phyloP scores from a whole-genome alignment of 352 stramenopile species.

The Phytophthora quininea region DNA sequence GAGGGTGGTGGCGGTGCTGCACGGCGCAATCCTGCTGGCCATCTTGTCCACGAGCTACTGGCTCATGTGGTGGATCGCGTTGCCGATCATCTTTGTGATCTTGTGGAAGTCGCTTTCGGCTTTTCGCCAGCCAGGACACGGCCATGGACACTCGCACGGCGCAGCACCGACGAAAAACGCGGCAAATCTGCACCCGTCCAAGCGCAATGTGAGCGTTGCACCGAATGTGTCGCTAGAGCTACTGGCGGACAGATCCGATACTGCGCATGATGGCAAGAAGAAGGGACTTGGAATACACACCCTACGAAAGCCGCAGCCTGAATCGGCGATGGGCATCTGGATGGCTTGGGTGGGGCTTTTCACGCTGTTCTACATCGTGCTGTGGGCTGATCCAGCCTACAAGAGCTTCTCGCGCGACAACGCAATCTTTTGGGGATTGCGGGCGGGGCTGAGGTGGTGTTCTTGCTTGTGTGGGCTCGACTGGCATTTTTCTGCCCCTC shows the following conservation, averaged over 20 bases:
- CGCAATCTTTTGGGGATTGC: slow-evolving; percentile 47
- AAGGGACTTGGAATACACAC: slow-evolving; percentile 27
- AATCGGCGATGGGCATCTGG: slow-evolving; percentile 84
- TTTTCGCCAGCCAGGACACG: slow-evolving; percentile 46
- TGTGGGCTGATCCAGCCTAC: slow-evolving; percentile 62
- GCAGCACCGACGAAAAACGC: slow-evolving; percentile 37
- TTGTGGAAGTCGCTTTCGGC: slow-evolving; percentile 53
- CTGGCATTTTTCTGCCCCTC: slow-evolving; percentile 63
- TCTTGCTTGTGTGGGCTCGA: slow-evolving; percentile 56
- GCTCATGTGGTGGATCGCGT: slow-evolving; percentile 70
- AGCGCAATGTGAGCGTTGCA: slow-evolving; percentile 43
- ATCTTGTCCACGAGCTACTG: slow-evolving; percentile 70
- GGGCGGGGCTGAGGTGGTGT: slow-evolving; percentile 46
- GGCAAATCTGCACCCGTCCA: slow-evolving; percentile 46
- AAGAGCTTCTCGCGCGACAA: slow-evolving; percentile 37
- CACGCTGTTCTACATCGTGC: slow-evolving; percentile 66
- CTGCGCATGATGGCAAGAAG: slow-evolving; percentile 26
- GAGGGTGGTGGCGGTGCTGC: slow-evolving; percentile 53
- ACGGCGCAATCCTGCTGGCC: slow-evolving; percentile 48
- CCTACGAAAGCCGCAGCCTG: slow-evolving; percentile 55
- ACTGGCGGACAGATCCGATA: slow-evolving; percentile 19
- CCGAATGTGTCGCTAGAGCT: slow-evolving; percentile 40
- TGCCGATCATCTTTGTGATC: slow-evolving; percentile 65
- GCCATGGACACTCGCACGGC: slow-evolving; percentile 55
- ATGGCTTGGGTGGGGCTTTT: slow-evolving; percentile 76